A percentile compares a stretch with the other conserved stretches of the same genome.
phyloP scores from a whole-genome alignment of 805 yeast genomes.

The Teunomyces cretensis region DNA sequence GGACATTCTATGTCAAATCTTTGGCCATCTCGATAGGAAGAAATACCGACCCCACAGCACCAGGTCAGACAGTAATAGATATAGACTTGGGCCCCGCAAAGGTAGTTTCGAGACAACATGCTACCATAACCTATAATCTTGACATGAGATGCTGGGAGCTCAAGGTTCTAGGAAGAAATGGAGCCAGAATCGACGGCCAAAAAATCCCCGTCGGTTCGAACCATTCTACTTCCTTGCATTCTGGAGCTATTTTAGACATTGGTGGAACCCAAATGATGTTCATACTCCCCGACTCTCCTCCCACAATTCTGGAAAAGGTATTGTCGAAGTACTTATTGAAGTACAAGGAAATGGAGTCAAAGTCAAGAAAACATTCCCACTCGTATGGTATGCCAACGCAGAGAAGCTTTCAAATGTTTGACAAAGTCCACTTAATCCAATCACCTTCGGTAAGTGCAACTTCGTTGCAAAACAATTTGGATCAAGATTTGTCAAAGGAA shows the following conservation, averaged over 20 bases:
- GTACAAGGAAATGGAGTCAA: conserved; percentile 23
- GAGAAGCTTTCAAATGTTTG: conserved; percentile 57
- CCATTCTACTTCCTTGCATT: conserved; percentile 57
- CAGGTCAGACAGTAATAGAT: conserved; percentile 43
- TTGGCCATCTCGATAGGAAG: conserved; percentile 82
- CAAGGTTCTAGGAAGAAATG: conserved; percentile 82
- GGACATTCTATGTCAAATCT: conserved; percentile 92
- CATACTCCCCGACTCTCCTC: conserved; percentile 87
- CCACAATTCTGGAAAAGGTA: conserved; percentile 56
- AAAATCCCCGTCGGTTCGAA: conserved; percentile 50
- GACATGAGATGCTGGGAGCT: conserved; percentile 83
- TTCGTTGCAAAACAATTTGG: conserved; percentile 45
- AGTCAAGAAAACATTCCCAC: conserved; percentile 17
- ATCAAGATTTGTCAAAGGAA: conserved; percentile 77
- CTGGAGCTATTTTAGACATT: conserved; percentile 90
- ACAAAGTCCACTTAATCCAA: conserved; percentile 38
- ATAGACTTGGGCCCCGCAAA: conserved; percentile 96
- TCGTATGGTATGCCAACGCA: neutral
- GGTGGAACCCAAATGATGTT: conserved; percentile 99
- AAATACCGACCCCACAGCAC: conserved; percentile 50
- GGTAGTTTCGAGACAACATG: conserved; percentile 93
- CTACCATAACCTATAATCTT: conserved; percentile 74
- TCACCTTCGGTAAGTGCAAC: conserved; percentile 41
- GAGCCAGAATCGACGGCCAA: conserved; percentile 84
- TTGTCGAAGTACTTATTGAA: conserved; percentile 36